phyloP scores from a whole-genome alignment of 768 basidiomycete species.

The Russula sp. region DNA sequence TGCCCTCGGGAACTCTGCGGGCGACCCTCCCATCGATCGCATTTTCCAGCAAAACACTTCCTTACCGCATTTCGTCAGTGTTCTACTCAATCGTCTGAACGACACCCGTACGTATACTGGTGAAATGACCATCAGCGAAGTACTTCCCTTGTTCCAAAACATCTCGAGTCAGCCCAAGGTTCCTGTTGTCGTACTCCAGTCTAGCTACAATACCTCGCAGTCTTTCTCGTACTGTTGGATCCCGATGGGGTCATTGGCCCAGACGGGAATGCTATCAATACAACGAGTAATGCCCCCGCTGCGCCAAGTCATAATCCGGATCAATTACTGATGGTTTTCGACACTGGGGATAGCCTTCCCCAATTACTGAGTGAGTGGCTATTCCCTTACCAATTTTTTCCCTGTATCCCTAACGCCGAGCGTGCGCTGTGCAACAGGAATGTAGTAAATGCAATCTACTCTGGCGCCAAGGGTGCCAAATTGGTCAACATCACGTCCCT shows the following conservation, averaged over 20 bases:
- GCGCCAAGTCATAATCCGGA: slow-evolving; percentile 61
- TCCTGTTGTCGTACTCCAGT: slow-evolving; percentile 42
- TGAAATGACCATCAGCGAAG: slow-evolving; percentile 60
- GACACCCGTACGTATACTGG: slow-evolving; percentile 54
- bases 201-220: slow-evolving; percentile 52
- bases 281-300: slow-evolving; percentile 46
- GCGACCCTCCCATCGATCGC: slow-evolving; percentile 56
- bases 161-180: slow-evolving; percentile 53
- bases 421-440: slow-evolving; percentile 35
- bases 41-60: slow-evolving; percentile 58
- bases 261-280: slow-evolving; percentile 54
- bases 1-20: slow-evolving; percentile 37
- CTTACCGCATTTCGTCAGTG: slow-evolving; percentile 56
- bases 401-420: slow-evolving; percentile 21
- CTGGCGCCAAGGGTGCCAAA: slow-evolving; percentile 49
- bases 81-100: slow-evolving; percentile 58
- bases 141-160: slow-evolving; percentile 47
- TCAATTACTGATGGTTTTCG: slow-evolving; percentile 59
- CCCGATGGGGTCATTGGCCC: slow-evolving; percentile 59
- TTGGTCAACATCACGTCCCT: slow-evolving; percentile 40
- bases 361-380: slow-evolving; percentile 49
- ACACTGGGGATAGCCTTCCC: slow-evolving; percentile 66
- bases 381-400: background rate
- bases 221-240: slow-evolving; percentile 67
- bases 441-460: slow-evolving; percentile 61